Base-by-base conservation (phyloP, 2,329 filamentous ascomycete species). In the Ophiostoma sp. region DNA sequence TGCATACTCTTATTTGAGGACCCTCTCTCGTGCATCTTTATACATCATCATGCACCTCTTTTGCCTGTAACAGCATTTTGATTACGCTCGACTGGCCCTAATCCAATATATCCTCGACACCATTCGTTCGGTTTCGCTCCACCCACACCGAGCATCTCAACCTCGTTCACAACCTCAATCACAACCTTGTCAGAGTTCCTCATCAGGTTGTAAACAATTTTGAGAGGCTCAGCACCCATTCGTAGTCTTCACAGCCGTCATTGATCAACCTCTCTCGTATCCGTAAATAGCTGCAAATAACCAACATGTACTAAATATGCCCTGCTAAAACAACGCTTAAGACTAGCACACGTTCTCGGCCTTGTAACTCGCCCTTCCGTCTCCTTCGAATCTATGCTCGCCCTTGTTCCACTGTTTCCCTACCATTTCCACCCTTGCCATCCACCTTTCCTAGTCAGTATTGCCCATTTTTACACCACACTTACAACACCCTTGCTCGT, bases 401-500 rank as follows among this genome's bases (percentile, higher is more conserved):
- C 60, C 60, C 6, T 4, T 1, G 33, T 64, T 33, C 60, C 60
- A 64, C 60, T 64, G 33, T 64, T 64, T 36, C 33, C 60, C 60
- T 20, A 20, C 31, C 33, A 4, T 57, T 57, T 27, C 23, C 57
- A 62, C 57, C 57, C 35, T 62, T 62, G 8, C 52, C 52, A 57
- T 57, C 52, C 52, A 57, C 52, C 60, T 10, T 10, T n/a, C 31
- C 60, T 64, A 36, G 60, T 64, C 60, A 36, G 33, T 64, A n/a
- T 64, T 65, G 27, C 27, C 57, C 35, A 39, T 65, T 65, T 65
- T 65, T 65, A 39, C 62, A 65, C 62, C 62, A 39, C 62, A 65
- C 62, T 65, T 65, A 65, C 62, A 65, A 35, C 33, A 65, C 35
- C 62, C 62, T 65, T 65, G 62, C 62, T 65, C 20, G 62, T 39